Base-by-base conservation (phyloP, 345 rosid genomes). In the Arabis hirsuta region DNA sequence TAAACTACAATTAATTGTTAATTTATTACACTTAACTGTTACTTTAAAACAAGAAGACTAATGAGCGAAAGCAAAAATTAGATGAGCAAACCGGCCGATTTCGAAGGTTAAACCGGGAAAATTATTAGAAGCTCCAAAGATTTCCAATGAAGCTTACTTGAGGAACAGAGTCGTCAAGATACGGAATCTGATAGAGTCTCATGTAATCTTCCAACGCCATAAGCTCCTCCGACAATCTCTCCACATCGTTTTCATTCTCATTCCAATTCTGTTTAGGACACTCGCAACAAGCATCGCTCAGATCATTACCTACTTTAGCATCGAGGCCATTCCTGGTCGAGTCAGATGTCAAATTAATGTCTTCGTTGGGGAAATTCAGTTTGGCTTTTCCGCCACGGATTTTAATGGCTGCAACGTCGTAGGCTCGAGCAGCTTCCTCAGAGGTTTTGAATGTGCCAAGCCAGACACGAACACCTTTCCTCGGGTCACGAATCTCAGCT, bases 401-500 rank as follows among this genome's bases (percentile, higher is more conserved):
- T 73, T 76, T 84, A 57, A 87, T 91, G 52, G 98, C 98, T 34
- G 85, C 98, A 24, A 81, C 72, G 83, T 92, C 96, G 71, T 92
- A 92, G 46, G 98, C 96, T 54, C 87, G 84, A 31, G 98, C 98
- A 2, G 98, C 98, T 70, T 92, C 96, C 60, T 92, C 96, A 0
- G 98, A 87, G 4, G 98, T 90, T 76, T 85, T 86, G 84, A 83
- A 92, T 24, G 98, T 92, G 34, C 98, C 98, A 9, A 92, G 91
- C 98, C 98, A 92, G 41, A 92, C 92, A 27, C 98, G 92, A 48
- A 86, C 92, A 4, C 97, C 97, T 79, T 91, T 91, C 27, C 90
- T 82, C 5, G 97, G 97, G 66, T 91, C 97, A 32, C 97, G 96
- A 71, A 91, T 92, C 91, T 92, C 98, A 4, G 98, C 98, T 0